phyloP scores from a whole-genome alignment of 257 asterid genomes.

The Lycium ferocissimum region DNA sequence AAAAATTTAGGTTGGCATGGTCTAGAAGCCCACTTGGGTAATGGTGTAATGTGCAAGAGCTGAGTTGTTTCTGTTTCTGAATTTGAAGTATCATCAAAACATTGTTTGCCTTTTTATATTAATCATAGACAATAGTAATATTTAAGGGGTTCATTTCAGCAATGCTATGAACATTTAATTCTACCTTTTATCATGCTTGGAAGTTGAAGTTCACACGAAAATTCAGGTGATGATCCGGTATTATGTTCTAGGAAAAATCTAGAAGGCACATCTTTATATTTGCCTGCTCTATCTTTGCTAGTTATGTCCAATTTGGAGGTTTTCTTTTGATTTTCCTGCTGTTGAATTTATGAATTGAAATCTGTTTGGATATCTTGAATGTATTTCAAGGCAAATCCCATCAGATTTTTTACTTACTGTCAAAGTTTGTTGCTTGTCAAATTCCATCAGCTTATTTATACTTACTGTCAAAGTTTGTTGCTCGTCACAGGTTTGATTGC shows the following conservation, averaged over 20 bases:
- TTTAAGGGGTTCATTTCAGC: not conserved
- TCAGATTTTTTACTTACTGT: not conserved
- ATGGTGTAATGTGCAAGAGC: not conserved
- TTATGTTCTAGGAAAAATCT: not conserved
- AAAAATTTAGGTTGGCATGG: not conserved
- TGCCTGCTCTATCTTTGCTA: not conserved
- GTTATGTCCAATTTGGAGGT: not conserved
- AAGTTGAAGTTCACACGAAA: slow-evolving; percentile 20
- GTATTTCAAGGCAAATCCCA: not conserved
- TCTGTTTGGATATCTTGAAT: not conserved
- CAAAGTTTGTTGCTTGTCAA: too few relatives aligned
- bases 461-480: not conserved
- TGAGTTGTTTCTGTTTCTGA: not conserved
- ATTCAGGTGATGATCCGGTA: not conserved
- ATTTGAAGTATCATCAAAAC: not conserved
- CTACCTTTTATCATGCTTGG: not conserved
- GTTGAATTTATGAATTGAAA: not conserved
- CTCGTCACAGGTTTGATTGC: slow-evolving; percentile 86
- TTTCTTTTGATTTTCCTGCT: too few relatives aligned
- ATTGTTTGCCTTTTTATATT: not conserved
- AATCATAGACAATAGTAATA: not conserved
- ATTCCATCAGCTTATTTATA: too few relatives aligned
- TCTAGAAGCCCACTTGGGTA: not conserved
- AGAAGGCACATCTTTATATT: not conserved
- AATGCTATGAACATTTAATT: not conserved